Conservation (phyloP, 345 rosid species). For the Eucalyptus fibrosa region DNA sequence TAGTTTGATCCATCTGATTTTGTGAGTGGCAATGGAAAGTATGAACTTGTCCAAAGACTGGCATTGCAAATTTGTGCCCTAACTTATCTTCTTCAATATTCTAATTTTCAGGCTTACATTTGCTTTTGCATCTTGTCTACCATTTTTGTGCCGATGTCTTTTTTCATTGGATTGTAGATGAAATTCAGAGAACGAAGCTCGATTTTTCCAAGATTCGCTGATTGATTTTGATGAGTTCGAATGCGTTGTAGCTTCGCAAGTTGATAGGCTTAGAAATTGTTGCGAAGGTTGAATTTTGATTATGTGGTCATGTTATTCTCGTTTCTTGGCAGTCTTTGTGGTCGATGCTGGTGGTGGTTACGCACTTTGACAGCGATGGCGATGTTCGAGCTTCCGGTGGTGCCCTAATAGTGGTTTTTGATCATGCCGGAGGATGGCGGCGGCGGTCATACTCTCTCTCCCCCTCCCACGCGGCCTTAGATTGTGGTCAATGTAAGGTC, state of each 20-base stretch:
- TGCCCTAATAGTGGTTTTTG: neutral
- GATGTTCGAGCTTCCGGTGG: neutral
- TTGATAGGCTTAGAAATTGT: neutral
- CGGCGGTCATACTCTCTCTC: neutral
- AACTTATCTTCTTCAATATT: neutral
- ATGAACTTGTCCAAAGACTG: accelerated
- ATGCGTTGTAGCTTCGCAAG: neutral
- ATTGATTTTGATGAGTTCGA: neutral
- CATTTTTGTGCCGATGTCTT: neutral
- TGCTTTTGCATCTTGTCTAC: neutral
- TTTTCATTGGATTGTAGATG: neutral
- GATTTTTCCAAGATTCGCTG: accelerated
- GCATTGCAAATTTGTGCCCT: neutral
- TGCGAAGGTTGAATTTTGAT: neutral
- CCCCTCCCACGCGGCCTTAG: neutral
- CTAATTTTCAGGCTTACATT: neutral
- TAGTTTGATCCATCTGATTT: no score
- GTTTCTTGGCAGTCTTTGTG: neutral
- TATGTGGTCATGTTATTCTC: neutral
- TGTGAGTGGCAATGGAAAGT: neutral
- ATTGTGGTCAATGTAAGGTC: neutral
- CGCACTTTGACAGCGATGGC: neutral
- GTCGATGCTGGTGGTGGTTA: neutral
- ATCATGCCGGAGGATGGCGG: accelerated
- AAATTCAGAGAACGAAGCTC: neutral